Conservation (phyloP, 164 flowering plant species). For the Annona cherimola region DNA sequence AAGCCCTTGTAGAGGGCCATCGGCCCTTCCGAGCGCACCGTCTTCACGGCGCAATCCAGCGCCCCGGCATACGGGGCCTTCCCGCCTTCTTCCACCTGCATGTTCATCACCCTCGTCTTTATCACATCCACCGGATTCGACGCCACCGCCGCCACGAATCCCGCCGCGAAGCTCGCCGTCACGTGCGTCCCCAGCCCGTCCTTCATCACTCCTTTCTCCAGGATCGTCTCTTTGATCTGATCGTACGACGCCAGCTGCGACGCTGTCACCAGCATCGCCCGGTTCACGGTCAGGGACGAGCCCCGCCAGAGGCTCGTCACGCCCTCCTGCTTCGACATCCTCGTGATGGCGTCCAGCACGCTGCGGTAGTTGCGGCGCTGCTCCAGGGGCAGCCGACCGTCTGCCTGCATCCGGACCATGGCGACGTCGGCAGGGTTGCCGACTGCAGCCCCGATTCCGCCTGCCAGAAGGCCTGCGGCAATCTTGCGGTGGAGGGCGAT, state of each 20-base stretch:
- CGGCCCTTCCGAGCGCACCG: constrained; percentile 65
- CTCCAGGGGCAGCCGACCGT: constrained; percentile 68
- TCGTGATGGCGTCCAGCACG: constrained; percentile 64
- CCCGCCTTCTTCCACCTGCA: constrained; percentile 66
- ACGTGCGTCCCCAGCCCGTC: constrained; percentile 89
- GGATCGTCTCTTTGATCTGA: constrained; percentile 68
- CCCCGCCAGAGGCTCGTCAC: constrained; percentile 80
- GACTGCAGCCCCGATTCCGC: constrained; percentile 77
- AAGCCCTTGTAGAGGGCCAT: constrained; percentile 90
- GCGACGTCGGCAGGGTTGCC: constrained; percentile 96
- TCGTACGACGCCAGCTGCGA: constrained; percentile 91
- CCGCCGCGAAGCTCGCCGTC: constrained; percentile 79
- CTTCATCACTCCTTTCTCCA: constrained; percentile 44
- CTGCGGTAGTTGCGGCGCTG: constrained; percentile 77
- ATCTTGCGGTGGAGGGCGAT: constrained; percentile 55
- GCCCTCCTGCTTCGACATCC: constrained; percentile 64
- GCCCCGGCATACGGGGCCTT: constrained; percentile 75
- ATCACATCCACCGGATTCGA: constrained; percentile 88
- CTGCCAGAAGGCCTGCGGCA: constrained; percentile 62
- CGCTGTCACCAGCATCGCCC: constrained; percentile 92
- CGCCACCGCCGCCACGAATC: constrained; percentile 79
- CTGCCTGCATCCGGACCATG: constrained; percentile 97
- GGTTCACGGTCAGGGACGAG: constrained; percentile 76
- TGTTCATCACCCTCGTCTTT: constrained; percentile 88
- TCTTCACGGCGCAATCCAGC: constrained; percentile 74